A percentile compares a stretch with the other conserved stretches of the same genome.
Evolutionary conservation across 75 land plant genomes (phyloP).

Genomic region (Sequoiadendron giganteum): DNA sequence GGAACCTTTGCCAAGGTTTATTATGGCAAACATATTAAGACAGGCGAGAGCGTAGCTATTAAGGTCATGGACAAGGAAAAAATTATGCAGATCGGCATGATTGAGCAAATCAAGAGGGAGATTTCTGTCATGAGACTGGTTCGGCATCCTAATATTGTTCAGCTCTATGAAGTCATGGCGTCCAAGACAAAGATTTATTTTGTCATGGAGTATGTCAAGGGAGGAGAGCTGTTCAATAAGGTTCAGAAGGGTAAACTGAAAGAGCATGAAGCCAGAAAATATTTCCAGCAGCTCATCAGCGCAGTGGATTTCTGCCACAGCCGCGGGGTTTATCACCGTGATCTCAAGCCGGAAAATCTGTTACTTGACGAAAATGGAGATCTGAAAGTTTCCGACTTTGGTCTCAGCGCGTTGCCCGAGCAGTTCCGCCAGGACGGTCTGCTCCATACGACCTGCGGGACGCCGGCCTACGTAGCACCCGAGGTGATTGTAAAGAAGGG

Average conservation of each 20-base stretch:
- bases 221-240: constrained; percentile 56
- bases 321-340: constrained; percentile 73
- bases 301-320: constrained; percentile 72
- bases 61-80: constrained; percentile 61
- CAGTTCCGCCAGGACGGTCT: constrained; percentile 40
- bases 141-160: constrained; percentile 43
- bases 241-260: constrained; percentile 39
- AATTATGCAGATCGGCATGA: constrained; percentile 42
- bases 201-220: constrained; percentile 56
- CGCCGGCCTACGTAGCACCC: constrained; percentile 66
- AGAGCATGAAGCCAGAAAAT: constrained; percentile 48
- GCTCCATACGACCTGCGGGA: constrained; percentile 58
- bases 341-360: constrained; percentile 75
- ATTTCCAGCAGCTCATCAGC: constrained; percentile 62
- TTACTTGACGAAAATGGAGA: constrained; percentile 47
- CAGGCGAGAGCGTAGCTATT: constrained; percentile 51
- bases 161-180: constrained; percentile 54
- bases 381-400: constrained; percentile 56
- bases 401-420: constrained; percentile 43
- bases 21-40: constrained; percentile 37
- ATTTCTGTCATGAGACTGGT: constrained; percentile 47
- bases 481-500: constrained; percentile 44
- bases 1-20: constrained; percentile 71
- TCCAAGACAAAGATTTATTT: constrained; percentile 56
- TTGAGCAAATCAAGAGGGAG: constrained; percentile 61